Evolutionary conservation across 2,329 filamentous ascomycete genomes (phyloP).

Genomic region (Sporothrix inflata): DNA sequence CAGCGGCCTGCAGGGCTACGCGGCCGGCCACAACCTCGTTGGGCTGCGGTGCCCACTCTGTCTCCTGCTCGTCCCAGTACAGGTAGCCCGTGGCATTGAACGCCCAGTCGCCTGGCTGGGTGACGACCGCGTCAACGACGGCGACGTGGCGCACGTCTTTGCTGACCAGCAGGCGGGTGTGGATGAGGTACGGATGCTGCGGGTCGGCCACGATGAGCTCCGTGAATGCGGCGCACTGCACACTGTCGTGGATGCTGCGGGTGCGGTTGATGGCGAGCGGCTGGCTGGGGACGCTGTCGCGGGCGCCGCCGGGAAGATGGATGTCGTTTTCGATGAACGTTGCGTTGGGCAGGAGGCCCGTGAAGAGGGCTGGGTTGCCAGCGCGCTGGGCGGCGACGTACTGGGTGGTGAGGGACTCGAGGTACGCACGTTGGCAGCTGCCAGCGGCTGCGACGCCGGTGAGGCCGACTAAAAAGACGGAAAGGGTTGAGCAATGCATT

Average conservation of each 20-base stretch:
- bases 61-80: constrained; percentile 39
- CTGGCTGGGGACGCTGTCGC: neutral
- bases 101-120: constrained; percentile 42
- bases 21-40: constrained; percentile 34
- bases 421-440: neutral
- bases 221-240: neutral
- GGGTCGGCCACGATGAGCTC: neutral
- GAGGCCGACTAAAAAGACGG: neutral
- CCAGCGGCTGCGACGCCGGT: neutral
- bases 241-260: neutral
- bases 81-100: constrained; percentile 44
- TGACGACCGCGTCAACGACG: constrained; percentile 21
- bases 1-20: constrained; percentile 38
- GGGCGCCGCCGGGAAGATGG: neutral
- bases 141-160: neutral
- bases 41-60: constrained; percentile 30
- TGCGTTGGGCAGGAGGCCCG: neutral
- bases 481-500: neutral
- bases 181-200: neutral
- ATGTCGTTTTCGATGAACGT: neutral
- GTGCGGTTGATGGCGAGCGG: neutral
- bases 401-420: neutral
- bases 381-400: neutral
- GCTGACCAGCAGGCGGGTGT: neutral
- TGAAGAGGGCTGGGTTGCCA: neutral